Evolutionary conservation across 805 yeast species (phyloP).

Genomic region (Candida nanaspora): DNA sequence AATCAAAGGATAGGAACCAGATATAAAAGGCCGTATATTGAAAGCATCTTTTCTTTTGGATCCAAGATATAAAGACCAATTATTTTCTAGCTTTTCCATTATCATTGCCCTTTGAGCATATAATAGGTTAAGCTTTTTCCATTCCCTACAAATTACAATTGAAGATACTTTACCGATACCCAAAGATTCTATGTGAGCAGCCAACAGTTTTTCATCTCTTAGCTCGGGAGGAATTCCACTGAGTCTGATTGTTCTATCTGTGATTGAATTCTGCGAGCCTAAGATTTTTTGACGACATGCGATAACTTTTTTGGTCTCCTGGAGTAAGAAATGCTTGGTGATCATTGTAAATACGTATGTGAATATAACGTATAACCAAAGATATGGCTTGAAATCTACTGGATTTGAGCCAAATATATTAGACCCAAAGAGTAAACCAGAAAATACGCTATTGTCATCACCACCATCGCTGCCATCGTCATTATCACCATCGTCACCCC

Average conservation of each 20-base stretch:
- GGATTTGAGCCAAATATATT: constrained; percentile 3
- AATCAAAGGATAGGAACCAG: constrained; percentile 17
- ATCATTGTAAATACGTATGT: constrained; percentile 78
- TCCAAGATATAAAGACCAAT: constrained; percentile 66
- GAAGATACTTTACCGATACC: constrained; percentile 76
- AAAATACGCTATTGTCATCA: constrained; percentile 1
- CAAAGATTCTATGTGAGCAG: constrained; percentile 67
- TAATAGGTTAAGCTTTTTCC: constrained; percentile 66
- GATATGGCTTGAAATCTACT: constrained; percentile 44
- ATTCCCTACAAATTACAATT: constrained; percentile 77
- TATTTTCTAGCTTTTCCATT: constrained; percentile 52
- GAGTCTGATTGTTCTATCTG: constrained; percentile 83
- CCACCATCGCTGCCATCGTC: constrained; percentile 6
- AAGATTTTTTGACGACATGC: constrained; percentile 70
- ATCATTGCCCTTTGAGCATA: constrained; percentile 51
- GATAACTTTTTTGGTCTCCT: constrained; percentile 70
- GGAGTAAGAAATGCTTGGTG: constrained; percentile 50
- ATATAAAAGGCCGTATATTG: constrained; percentile 19
- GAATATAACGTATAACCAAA: constrained; percentile 84
- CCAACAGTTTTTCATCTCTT: constrained; percentile 63
- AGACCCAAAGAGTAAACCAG: neutral
- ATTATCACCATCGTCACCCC: constrained; percentile 21
- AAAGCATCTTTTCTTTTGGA: constrained; percentile 18
- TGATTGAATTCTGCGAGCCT: constrained; percentile 81
- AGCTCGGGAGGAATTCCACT: constrained; percentile 85